Evolutionary conservation across 768 basidiomycete genomes (phyloP).

Genomic region (Suillus occidentalis): DNA sequence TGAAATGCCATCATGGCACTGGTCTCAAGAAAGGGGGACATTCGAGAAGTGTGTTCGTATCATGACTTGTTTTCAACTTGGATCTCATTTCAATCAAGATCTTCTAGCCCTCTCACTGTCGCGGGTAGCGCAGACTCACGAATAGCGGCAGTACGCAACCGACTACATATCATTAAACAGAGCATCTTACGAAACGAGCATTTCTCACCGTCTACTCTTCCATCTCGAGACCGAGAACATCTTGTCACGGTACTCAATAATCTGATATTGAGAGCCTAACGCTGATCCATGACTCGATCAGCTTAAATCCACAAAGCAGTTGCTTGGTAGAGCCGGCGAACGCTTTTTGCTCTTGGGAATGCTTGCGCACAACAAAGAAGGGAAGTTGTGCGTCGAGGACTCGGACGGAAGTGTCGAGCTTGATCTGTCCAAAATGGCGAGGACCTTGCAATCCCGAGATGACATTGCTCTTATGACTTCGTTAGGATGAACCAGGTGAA

Average conservation of each 20-base stretch:
- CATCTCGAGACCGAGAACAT: slow-evolving; percentile 82
- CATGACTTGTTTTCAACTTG: slow-evolving; percentile 4
- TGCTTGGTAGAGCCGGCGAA: slow-evolving; percentile 86
- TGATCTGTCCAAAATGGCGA: slow-evolving; percentile 84
- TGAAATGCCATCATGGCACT: slow-evolving; percentile 94
- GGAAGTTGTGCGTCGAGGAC: slow-evolving; percentile 89
- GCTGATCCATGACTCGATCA: slow-evolving; percentile 30
- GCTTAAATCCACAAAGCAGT: slow-evolving; percentile 95
- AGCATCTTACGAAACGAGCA: slow-evolving; percentile 94
- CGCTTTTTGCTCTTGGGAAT: slow-evolving; percentile 94
- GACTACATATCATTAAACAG: slow-evolving; percentile 90
- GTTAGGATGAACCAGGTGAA: slow-evolving; percentile 84
- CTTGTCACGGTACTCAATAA: slow-evolving; percentile 71
- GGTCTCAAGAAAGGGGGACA: slow-evolving; percentile 81
- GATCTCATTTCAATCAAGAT: slow-evolving; percentile 37
- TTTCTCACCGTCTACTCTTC: slow-evolving; percentile 93
- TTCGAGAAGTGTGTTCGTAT: slow-evolving; percentile 73
- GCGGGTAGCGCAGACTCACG: slow-evolving; percentile 84
- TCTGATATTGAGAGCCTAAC: background rate
- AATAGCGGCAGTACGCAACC: slow-evolving; percentile 75
- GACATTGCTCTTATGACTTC: slow-evolving; percentile 9
- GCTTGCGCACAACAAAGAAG: slow-evolving; percentile 87
- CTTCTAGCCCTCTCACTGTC: slow-evolving; percentile 56
- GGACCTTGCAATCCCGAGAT: slow-evolving; percentile 21
- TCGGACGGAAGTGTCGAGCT: slow-evolving; percentile 87